Evolutionary conservation across 2,329 filamentous ascomycete species (phyloP).

Genomic region (Endocalyx cinctus): DNA sequence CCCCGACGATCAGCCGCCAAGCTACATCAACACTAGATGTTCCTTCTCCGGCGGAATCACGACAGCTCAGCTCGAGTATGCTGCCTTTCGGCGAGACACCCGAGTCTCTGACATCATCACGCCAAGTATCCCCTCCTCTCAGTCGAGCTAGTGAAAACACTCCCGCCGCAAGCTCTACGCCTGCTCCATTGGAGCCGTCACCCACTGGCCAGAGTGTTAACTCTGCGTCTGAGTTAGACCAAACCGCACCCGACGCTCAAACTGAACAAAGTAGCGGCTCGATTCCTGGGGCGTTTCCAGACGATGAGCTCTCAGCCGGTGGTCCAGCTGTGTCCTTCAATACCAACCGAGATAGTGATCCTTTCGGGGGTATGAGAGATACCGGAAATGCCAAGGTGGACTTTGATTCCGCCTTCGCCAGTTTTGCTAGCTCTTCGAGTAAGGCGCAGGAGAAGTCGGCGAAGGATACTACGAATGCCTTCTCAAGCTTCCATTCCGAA

Average conservation of each 20-base stretch:
- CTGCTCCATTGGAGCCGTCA: constrained; percentile 34
- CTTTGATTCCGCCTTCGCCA: constrained; percentile 81
- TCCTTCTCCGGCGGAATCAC: constrained; percentile 65
- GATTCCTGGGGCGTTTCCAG: constrained; percentile 50
- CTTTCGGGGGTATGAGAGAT: constrained; percentile 48
- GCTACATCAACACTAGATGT: constrained; percentile 54
- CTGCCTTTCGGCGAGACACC: constrained; percentile 63
- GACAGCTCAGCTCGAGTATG: constrained; percentile 73
- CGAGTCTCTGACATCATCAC: constrained; percentile 71
- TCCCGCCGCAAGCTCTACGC: constrained; percentile 22
- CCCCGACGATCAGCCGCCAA: constrained; percentile 60
- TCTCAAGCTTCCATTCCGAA: constrained; percentile 62
- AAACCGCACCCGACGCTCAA: constrained; percentile 22
- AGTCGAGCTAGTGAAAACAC: constrained; percentile 50
- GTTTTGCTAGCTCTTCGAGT: constrained; percentile 54
- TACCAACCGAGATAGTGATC: constrained; percentile 35
- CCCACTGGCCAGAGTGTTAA: constrained; percentile 31
- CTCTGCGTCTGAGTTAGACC: constrained; percentile 29
- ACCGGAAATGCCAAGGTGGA: constrained; percentile 68
- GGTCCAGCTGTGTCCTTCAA: constrained; percentile 22
- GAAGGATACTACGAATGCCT: constrained; percentile 39
- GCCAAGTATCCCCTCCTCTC: constrained; percentile 69
- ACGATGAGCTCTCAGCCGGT: constrained; percentile 29
- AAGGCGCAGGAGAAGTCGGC: constrained; percentile 42
- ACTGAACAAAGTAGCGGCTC: constrained; percentile 14